Evolutionary conservation across 805 yeast genomes (phyloP).

Genomic region (Saccharomycopsis javanensis): DNA sequence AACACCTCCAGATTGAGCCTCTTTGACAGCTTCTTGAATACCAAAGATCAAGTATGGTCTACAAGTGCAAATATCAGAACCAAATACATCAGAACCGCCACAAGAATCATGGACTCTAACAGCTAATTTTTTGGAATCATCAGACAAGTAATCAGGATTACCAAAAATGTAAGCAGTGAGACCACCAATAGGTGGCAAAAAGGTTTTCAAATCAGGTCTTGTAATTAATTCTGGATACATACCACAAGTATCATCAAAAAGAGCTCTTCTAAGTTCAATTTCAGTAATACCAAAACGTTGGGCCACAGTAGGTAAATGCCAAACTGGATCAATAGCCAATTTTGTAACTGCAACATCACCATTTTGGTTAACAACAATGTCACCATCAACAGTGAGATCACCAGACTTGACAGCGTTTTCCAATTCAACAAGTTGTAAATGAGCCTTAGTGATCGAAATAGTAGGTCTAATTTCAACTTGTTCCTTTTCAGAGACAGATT

Average conservation of each 20-base stretch:
- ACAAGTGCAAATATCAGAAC: conserved; percentile 61
- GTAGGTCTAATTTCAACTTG: conserved; percentile 54
- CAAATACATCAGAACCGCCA: conserved; percentile 61
- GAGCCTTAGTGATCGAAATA: conserved; percentile 58
- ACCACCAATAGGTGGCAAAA: conserved; percentile 64
- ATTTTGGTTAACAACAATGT: conserved; percentile 44
- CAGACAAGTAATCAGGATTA: conserved; percentile 43
- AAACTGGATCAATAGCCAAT: conserved; percentile 61
- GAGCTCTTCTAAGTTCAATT: conserved; percentile 43
- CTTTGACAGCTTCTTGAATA: conserved; percentile 56
- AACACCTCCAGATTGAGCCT: conserved; percentile 57
- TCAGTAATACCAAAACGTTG: conserved; percentile 51
- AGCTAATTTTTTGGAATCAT: conserved; percentile 42
- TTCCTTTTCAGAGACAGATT: conserved; percentile 34
- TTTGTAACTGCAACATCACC: conserved; percentile 58
- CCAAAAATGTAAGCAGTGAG: conserved; percentile 59
- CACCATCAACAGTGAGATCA: conserved; percentile 47
- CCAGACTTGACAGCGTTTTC: conserved; percentile 47
- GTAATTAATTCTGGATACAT: conserved; percentile 62
- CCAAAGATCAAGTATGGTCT: conserved; percentile 61
- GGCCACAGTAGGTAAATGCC: conserved; percentile 65
- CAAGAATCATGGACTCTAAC: conserved; percentile 61
- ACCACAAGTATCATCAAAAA: conserved; percentile 62
- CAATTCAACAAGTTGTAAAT: conserved; percentile 50
- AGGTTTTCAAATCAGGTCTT: conserved; percentile 56